Evolutionary conservation across 31 red algal genomes (phyloP), one percentile per base, ranked within the genome.

Genomic region (Bonnemaisonia californica): DNA sequence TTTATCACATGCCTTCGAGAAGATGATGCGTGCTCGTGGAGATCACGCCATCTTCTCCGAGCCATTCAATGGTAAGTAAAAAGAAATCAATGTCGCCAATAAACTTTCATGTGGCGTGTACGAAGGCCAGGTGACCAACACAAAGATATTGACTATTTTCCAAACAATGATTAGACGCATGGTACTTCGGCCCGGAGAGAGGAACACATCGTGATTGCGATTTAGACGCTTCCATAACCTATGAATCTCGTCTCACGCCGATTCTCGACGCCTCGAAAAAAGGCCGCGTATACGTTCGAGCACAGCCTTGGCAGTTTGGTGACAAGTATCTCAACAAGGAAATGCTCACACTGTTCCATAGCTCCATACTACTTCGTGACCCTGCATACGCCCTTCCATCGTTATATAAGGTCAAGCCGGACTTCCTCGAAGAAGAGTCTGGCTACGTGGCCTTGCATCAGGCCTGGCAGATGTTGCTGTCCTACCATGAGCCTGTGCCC

Each of bases 21-120:
- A 63, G 60, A 63, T 63, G 60, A 63, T 63, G 60, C n/a, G 60
- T 63, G 60, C 60, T 34, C 60, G 60, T 11, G 60, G 60, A 9
- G 60, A 63, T 34, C 60, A 63, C 21, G 21, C 36, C 60, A 34
- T 63, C 60, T 63, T 63, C 60, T 29, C 60, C 8, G 60, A 63
- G 36, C 60, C 60, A 3, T 63, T 63, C 21, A 63, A 63, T 13
- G 60, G 60, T 63, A 63, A 4, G 60, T n/a, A n/a, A n/a, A n/a
- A n/a, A n/a, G n/a, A n/a, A n/a, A n/a, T n/a, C n/a, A n/a, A n/a
- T n/a, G n/a, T n/a, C n/a, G n/a, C n/a, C n/a, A n/a, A n/a, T n/a
- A n/a, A n/a, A n/a, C n/a, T n/a, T n/a, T n/a, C n/a, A n/a, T n/a
- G n/a, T n/a, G n/a, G n/a, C n/a, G n/a, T n/a, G n/a, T n/a, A n/a